These are phyloP conservation scores for Amphirosellinia nigrospora DNA, from an alignment of 495 filamentous ascomycete species.

Conservation along the genomic window DNA sequence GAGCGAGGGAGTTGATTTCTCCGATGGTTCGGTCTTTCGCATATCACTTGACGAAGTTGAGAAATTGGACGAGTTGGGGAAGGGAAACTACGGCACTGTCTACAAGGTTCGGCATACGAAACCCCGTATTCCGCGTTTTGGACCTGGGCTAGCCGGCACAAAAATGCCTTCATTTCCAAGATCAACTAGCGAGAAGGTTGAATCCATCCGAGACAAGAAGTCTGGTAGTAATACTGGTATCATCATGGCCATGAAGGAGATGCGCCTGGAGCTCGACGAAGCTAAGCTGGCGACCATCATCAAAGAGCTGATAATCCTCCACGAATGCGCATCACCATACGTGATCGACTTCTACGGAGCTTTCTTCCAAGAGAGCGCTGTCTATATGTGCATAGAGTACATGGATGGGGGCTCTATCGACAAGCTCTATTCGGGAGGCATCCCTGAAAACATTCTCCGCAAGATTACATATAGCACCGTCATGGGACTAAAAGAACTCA, in stretches of 20 bases:
- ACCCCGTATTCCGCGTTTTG: constrained; percentile 77
- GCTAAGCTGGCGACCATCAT: constrained; percentile 96
- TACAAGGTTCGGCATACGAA: constrained; percentile 92
- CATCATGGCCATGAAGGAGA: constrained; percentile 99
- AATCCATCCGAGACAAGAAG: constrained; percentile 30
- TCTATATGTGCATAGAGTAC: constrained; percentile 99
- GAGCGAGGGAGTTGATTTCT: constrained; percentile 88
- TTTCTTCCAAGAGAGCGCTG: constrained; percentile 98
- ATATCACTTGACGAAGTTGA: constrained; percentile 98
- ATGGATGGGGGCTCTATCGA: constrained; percentile 99
- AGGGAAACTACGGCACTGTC: constrained; percentile 98
- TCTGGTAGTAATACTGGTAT: constrained; percentile 61
- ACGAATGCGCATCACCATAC: constrained; percentile 92
- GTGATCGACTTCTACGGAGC: constrained; percentile 99
- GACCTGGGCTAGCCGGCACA: constrained; percentile 73
- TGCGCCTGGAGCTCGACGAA: constrained; percentile 94
- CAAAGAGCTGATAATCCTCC: constrained; percentile 96
- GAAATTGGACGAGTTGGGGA: constrained; percentile 91
- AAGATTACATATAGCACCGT: constrained; percentile 92
- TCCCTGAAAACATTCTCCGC: constrained; percentile 85
- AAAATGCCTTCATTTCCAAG: constrained; percentile 42
- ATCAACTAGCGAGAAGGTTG: constrained; percentile 39
- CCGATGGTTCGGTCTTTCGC: constrained; percentile 84
- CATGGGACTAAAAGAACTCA: constrained; percentile 89
- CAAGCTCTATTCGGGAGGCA: constrained; percentile 91